Conservation (phyloP, 306 rosid genomes). For the Pterocarpus santalinus region DNA sequence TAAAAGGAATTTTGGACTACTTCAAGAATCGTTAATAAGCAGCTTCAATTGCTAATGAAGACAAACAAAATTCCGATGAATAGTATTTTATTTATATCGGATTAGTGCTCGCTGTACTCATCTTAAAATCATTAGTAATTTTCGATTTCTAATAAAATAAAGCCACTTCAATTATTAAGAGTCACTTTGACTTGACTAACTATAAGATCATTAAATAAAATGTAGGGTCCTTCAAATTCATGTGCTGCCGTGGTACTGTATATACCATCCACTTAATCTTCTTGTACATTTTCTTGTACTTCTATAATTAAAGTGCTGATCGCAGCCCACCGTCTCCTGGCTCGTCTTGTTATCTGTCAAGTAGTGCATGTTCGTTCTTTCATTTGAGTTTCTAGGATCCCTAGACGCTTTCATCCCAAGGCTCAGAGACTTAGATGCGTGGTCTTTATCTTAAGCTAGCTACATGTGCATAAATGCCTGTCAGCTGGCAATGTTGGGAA, state of each 20-base stretch:
- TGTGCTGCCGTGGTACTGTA: slow-evolving; percentile 41
- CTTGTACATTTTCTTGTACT: slow-evolving; percentile 24
- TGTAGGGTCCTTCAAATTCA: not conserved
- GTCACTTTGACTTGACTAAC: not conserved
- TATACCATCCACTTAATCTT: not conserved
- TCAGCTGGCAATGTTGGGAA: not conserved
- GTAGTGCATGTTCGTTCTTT: not conserved
- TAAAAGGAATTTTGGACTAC: too few relatives aligned
- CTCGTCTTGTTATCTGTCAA: not conserved
- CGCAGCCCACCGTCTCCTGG: not conserved
- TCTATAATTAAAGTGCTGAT: too few relatives aligned
- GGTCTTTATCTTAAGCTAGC: not conserved
- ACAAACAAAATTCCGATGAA: too few relatives aligned
- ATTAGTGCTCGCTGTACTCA: too few relatives aligned
- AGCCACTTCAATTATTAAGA: too few relatives aligned
- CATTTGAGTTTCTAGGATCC: not conserved
- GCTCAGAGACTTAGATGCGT: not conserved
- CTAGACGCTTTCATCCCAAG: not conserved
- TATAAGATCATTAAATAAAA: not conserved
- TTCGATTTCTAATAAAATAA: too few relatives aligned
- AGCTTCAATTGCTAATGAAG: too few relatives aligned
- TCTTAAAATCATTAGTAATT: too few relatives aligned
- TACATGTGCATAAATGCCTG: not conserved
- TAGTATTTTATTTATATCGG: too few relatives aligned
- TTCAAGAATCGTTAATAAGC: too few relatives aligned